These are phyloP conservation scores for Cyberlindnera meyerae DNA, from an alignment of 805 yeast genomes.

Conservation along the genomic window DNA sequence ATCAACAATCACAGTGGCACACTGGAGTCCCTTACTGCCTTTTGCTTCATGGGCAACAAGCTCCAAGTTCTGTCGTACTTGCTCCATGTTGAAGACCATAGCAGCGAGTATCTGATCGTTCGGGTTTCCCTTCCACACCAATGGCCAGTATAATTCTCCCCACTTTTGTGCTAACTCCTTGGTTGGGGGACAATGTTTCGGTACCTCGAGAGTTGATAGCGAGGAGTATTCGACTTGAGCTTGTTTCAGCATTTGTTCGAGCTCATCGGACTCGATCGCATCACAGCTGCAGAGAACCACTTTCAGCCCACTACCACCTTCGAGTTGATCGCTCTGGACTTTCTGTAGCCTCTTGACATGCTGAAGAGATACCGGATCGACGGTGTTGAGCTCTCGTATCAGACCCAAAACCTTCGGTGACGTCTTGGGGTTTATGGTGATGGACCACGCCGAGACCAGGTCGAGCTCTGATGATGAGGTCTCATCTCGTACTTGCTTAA, in stretches of 20 bases:
- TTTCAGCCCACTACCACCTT: conserved; percentile 27
- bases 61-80: conserved; percentile 32
- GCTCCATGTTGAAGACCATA: conserved; percentile 42
- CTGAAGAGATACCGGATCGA: conserved; percentile 26
- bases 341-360: conserved; percentile 57
- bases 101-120: conserved; percentile 62
- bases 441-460: conserved; percentile 42
- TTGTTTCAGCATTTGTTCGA: conserved; percentile 20
- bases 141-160: conserved; percentile 76
- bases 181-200: conserved; percentile 61
- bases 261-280: conserved; percentile 24
- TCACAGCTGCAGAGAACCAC: conserved; percentile 42
- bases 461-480: conserved; percentile 21
- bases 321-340: too few relatives aligned
- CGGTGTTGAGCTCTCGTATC: conserved; percentile 21
- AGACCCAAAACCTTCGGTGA: conserved; percentile 25
- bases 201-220: conserved; percentile 37
- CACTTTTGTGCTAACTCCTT: conserved; percentile 63
- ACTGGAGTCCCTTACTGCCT: too few relatives aligned
- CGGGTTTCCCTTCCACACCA: conserved; percentile 92
- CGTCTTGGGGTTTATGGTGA: conserved; percentile 36
- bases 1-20: conserved; percentile 55
- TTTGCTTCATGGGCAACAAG: conserved; percentile 27
- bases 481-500: conserved; percentile 39
- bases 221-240: conserved; percentile 18